Evolutionary conservation across 495 filamentous ascomycete genomes (phyloP), one percentile per base, ranked within the genome.

Genomic region (Parachaetomium inaequale): DNA sequence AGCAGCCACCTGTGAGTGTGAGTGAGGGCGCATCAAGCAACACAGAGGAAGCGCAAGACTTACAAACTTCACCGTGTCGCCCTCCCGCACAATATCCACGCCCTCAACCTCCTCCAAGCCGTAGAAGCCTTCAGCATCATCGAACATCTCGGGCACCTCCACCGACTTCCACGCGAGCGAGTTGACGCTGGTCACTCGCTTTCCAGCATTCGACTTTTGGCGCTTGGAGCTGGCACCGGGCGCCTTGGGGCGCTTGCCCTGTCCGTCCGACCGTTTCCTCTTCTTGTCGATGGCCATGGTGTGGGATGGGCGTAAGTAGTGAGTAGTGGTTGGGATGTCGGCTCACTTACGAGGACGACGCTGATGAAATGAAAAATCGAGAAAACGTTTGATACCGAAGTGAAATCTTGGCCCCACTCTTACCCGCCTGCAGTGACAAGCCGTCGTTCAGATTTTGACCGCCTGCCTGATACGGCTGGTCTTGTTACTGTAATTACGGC

Each of bases 61-160:
- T 71, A 88, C 76, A 74, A 85, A 84, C 66, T 81, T 77, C 19
- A 87, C 78, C 7, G 71, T 81, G 17, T 75, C 66, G 4, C 74
- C 75, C 55, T 87, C 80, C 42, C 78, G 80, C 32, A 95, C 75
- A 21, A 98, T 79, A 31, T 96, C 91, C 0, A 98, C 90, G 46
- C 88, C 91, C 8, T 95, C 90, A 49, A 97, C 85, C 68, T 98
- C 94, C 64, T 98, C 93, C 42, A 98, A 72, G 0, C 94, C 93
- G 74, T 86, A 96, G 74, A 98, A 96, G 0, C 95, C 94, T 64
- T 92, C 91, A n/a, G 89, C 89, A 79, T 98, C 90, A 45, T 94
- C 89, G 63, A 96, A 81, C 65, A 87, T 86, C 70, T 96, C 92
- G 6, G 93, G 93, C 56, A 97, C 80, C 25, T 85, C 72, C 17